Conservation (phyloP, 108 stramenopile genomes). For the Conticribra guillardii region DNA sequence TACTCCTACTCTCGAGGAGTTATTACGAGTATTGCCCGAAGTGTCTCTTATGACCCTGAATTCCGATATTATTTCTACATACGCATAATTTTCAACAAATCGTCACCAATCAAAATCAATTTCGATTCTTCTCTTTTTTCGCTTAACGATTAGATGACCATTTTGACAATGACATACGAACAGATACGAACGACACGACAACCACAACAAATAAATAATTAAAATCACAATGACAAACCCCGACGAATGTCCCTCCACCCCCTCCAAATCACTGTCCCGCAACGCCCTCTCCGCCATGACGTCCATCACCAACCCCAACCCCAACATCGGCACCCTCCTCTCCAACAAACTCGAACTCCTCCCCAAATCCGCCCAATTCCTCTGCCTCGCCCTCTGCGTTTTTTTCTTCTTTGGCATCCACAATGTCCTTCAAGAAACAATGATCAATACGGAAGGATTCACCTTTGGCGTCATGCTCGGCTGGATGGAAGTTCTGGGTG, state of each 20-base stretch:
- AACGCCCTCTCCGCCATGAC: neutral
- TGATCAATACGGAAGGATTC: constrained; percentile 84
- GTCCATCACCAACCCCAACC: constrained; percentile 1
- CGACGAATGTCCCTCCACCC: constrained; percentile 22
- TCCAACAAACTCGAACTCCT: constrained; percentile 39
- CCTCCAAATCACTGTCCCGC: constrained; percentile 17
- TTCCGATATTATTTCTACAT: too few species aligned
- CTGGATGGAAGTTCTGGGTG: constrained; percentile 94
- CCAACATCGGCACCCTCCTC: constrained; percentile 31
- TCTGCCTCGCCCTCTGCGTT: constrained; percentile 35
- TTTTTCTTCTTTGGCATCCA: constrained; percentile 94
- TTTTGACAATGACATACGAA: too few species aligned
- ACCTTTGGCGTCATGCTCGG: constrained; percentile 92
- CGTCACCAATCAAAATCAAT: too few species aligned
- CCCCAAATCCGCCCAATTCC: constrained; percentile 31
- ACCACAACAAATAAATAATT: too few species aligned
- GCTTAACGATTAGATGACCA: too few species aligned
- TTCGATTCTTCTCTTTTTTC: too few species aligned
- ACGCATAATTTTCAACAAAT: too few species aligned
- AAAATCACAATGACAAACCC: neutral
- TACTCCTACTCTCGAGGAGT: too few species aligned
- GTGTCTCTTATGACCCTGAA: too few species aligned
- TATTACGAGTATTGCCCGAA: too few species aligned
- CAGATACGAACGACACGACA: too few species aligned
- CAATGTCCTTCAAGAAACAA: constrained; percentile 92